Conservation (phyloP, 1,139 yeast species). For the Geotrichum europaeum region DNA sequence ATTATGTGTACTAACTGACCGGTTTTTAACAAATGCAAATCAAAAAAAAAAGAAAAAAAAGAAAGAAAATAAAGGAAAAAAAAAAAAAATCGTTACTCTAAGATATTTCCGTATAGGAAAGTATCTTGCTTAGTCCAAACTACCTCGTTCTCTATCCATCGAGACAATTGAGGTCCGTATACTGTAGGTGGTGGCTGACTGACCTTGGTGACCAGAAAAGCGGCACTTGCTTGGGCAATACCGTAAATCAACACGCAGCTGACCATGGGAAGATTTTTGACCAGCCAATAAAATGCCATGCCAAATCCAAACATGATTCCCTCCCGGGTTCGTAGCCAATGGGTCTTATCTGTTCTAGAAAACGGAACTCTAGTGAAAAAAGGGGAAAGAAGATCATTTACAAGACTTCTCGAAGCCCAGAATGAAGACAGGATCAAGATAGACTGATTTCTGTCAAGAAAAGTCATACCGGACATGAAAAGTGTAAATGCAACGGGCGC, state of each 20-base stretch:
- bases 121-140: slow-evolving; percentile 25
- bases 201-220: not conserved
- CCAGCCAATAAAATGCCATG: not conserved
- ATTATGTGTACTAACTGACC: not conserved
- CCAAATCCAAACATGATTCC: not conserved
- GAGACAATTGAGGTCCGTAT: slow-evolving; percentile 14
- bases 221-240: not conserved
- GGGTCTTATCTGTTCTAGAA: not conserved
- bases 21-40: not conserved
- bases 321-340: not conserved
- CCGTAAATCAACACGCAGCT: not conserved
- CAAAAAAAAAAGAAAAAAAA: not conserved
- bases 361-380: not conserved
- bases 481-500: slow-evolving; percentile 41
- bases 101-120: not conserved
- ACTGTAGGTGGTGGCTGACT: not conserved
- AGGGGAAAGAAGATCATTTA: not conserved
- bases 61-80: not conserved
- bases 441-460: not conserved
- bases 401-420: not conserved
- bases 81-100: not conserved
- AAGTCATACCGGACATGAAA: slow-evolving; percentile 35
- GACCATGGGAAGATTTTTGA: not conserved
- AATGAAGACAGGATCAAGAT: not conserved
- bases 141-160: slow-evolving; percentile 29